Evolutionary conservation across 2,329 filamentous ascomycete species (phyloP).

Genomic region (Botrytis elliptica): DNA sequence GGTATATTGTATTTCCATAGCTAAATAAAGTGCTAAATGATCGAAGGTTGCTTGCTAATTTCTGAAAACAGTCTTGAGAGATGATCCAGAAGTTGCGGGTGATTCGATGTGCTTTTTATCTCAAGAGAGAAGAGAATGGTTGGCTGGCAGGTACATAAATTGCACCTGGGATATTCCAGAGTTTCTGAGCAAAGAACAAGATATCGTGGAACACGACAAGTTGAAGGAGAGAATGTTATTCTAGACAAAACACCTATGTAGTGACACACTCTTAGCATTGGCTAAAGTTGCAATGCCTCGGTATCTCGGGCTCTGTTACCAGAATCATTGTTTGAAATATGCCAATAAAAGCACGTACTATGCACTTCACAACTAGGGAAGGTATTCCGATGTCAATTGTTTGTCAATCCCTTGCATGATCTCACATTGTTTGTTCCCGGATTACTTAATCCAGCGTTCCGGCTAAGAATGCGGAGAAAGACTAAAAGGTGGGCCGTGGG

Average conservation of each 20-base stretch:
- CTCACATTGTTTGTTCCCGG: not conserved
- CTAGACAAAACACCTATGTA: constrained; percentile 7
- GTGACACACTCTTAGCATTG: not conserved
- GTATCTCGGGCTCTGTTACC: not conserved
- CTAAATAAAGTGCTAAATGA: not conserved
- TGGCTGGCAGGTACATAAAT: constrained; percentile 47
- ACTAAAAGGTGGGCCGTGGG: not conserved
- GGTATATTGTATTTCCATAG: constrained; percentile 23
- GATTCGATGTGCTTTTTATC: constrained; percentile 48
- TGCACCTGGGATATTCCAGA: constrained; percentile 50
- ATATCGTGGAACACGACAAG: constrained; percentile 43
- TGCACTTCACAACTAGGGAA: not conserved
- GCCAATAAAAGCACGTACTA: not conserved
- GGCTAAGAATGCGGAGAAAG: constrained; percentile 4
- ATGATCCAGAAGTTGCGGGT: constrained; percentile 43
- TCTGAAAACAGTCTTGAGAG: constrained; percentile 32
- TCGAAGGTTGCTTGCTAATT: constrained; percentile 15
- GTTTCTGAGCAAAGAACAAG: constrained; percentile 43
- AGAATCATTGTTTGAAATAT: not conserved
- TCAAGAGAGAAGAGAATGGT: constrained; percentile 45
- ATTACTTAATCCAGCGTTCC: not conserved
- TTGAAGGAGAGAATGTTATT: constrained; percentile 39
- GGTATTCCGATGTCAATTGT: not conserved
- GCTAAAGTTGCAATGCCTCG: not conserved
- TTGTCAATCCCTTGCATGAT: not conserved